Evolutionary conservation across 1,284 basidiomycete species (phyloP).

Genomic region (Apiotrichum sp.): DNA sequence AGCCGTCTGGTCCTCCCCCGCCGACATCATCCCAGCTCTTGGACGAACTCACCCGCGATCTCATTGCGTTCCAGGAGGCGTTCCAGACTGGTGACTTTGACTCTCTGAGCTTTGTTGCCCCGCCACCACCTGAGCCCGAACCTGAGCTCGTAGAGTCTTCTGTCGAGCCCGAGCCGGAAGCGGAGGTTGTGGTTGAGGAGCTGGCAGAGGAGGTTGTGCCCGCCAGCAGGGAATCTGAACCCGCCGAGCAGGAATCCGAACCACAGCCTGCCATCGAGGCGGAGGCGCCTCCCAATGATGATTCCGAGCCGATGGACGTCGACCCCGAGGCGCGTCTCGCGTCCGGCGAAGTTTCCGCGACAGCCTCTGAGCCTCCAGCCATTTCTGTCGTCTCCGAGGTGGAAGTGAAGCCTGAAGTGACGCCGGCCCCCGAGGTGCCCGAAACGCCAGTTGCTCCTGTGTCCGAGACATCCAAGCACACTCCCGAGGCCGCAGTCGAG

Average conservation of each 20-base stretch:
- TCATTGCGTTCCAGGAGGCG: constrained; percentile 77
- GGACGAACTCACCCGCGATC: constrained; percentile 79
- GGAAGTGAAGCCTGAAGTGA: background rate
- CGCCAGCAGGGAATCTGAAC: background rate
- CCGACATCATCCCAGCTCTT: constrained; percentile 64
- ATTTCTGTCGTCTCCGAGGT: background rate
- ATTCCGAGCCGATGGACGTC: background rate
- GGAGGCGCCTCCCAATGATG: background rate
- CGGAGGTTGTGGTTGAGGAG: background rate
- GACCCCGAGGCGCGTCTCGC: background rate
- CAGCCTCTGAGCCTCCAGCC: background rate
- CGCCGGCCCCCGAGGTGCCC: background rate
- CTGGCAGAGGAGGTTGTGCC: background rate
- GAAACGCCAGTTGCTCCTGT: background rate
- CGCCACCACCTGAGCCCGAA: background rate
- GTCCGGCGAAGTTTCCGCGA: no score
- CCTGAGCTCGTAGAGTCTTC: background rate
- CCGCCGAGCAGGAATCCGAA: background rate
- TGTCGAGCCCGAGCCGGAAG: background rate
- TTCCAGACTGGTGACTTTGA: constrained; percentile 56
- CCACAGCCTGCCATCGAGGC: background rate
- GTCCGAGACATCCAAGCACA: no score
- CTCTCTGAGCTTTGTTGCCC: constrained; percentile 11
- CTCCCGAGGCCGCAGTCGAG: no score
- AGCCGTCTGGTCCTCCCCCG: constrained; percentile 2